Evolutionary conservation across 1,284 basidiomycete genomes (phyloP).

Genomic region (Microbotryum lychnidis-dioicae): DNA sequence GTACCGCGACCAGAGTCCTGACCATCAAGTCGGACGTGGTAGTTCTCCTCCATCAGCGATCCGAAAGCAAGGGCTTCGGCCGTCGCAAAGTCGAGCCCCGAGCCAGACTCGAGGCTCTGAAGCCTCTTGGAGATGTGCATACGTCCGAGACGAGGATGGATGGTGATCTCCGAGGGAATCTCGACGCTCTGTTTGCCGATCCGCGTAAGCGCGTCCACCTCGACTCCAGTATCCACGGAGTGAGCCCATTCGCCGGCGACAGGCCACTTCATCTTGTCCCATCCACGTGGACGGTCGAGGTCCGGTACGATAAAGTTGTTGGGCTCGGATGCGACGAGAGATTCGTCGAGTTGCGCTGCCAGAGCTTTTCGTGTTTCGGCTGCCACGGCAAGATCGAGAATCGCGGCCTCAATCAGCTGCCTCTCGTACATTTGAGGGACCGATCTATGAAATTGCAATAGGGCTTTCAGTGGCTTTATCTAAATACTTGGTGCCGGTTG

Average conservation of each 20-base stretch:
- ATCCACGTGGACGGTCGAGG: slow-evolving; percentile 52
- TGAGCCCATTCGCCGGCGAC: slow-evolving; percentile 48
- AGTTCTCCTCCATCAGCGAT: slow-evolving; percentile 66
- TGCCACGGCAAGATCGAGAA: slow-evolving; percentile 51
- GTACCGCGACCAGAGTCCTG: slow-evolving; percentile 85
- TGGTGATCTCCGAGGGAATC: slow-evolving; percentile 59
- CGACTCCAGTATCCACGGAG: slow-evolving; percentile 62
- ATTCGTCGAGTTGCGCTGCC: slow-evolving; percentile 54
- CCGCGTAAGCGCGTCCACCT: slow-evolving; percentile 47
- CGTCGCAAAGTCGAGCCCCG: slow-evolving; percentile 74
- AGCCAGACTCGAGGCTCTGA: slow-evolving; percentile 59
- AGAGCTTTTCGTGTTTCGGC: slow-evolving; percentile 50
- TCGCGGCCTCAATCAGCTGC: slow-evolving; percentile 56
- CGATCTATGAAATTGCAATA: slow-evolving; percentile 73
- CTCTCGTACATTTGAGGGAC: slow-evolving; percentile 76
- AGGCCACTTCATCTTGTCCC: slow-evolving; percentile 67
- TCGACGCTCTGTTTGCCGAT: slow-evolving; percentile 63
- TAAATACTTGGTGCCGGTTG: neutral
- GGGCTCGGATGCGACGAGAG: slow-evolving; percentile 49
- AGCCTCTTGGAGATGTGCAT: slow-evolving; percentile 65
- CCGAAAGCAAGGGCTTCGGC: slow-evolving; percentile 85
- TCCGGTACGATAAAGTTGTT: slow-evolving; percentile 51
- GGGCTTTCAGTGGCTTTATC: slow-evolving; percentile 42
- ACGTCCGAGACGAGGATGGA: slow-evolving; percentile 67
- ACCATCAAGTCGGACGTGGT: slow-evolving; percentile 73